A percentile compares a stretch with the other conserved stretches of the same genome.
Conservation (phyloP, 768 basidiomycete species). For the Nevesoporus exiguus region DNA sequence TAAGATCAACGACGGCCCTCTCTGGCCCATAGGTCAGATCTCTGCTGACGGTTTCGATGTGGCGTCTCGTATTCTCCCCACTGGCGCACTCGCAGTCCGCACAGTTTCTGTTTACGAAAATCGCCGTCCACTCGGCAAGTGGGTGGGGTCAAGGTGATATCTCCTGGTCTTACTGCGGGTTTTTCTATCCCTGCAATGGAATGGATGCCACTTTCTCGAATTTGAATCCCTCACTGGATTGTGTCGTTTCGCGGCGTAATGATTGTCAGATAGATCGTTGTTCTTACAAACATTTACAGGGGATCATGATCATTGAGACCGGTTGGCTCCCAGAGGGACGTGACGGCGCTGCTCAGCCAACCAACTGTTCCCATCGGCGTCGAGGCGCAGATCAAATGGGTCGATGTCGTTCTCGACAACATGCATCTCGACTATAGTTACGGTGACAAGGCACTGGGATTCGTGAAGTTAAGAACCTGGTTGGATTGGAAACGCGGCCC, state of each 20-base stretch:
- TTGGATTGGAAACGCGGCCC: slow-evolving; percentile 4
- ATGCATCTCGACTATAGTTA: not conserved
- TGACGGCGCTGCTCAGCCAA: slow-evolving; percentile 6
- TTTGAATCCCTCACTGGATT: not conserved
- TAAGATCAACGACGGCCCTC: slow-evolving; percentile 10
- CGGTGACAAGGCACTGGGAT: slow-evolving; percentile 9
- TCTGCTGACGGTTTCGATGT: slow-evolving; percentile 4
- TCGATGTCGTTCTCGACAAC: not conserved
- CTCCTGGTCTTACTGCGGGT: too few species aligned
- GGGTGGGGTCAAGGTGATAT: slow-evolving; percentile 4
- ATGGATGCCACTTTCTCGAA: slow-evolving; percentile 6
- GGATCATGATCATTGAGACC: slow-evolving; percentile 13
- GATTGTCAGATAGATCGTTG: not conserved
- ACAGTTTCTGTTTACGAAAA: slow-evolving; percentile 1
- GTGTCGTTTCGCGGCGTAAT: not conserved
- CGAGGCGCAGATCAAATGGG: slow-evolving; percentile 13
- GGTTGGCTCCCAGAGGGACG: slow-evolving; percentile 3
- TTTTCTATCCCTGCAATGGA: slow-evolving; percentile 13
- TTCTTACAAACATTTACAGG: slow-evolving; percentile 5
- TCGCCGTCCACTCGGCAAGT: slow-evolving; percentile 5
- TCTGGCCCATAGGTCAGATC: slow-evolving; percentile 7
- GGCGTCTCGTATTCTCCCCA: slow-evolving; percentile 33
- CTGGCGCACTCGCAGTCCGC: slow-evolving; percentile 22
- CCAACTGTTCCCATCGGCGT: not conserved
- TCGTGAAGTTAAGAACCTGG: slow-evolving; percentile 13